These are phyloP conservation scores for Leishmania gerbilli DNA, from an alignment of 208 protist genomes.

Conservation along the genomic window DNA sequence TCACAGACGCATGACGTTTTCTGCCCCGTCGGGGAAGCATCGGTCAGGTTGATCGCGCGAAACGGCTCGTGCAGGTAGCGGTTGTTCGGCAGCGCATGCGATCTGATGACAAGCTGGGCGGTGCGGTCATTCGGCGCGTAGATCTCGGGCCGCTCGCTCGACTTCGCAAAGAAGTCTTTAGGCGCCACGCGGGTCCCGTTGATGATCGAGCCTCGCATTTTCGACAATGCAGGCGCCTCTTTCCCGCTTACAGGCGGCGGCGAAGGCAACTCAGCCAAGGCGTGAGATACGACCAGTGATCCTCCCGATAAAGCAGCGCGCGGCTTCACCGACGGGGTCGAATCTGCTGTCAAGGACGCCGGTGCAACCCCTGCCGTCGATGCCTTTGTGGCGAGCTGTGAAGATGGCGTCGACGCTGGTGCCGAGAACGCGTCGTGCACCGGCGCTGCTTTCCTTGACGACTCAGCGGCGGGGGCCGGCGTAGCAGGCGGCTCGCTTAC, in stretches of 20 bases:
- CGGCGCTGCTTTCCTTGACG: not conserved
- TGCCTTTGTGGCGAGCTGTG: not conserved
- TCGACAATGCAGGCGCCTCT: not conserved
- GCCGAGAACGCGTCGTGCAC: not conserved
- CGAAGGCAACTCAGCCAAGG: not conserved
- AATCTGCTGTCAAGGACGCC: not conserved
- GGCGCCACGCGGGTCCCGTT: constrained; percentile 17
- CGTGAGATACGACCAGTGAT: not conserved
- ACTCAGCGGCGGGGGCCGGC: not conserved
- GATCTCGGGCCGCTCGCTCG: constrained; percentile 41
- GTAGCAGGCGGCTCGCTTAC: not conserved
- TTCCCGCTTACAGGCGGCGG: not conserved
- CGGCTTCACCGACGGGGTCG: not conserved
- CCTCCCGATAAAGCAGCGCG: not conserved
- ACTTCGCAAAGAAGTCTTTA: constrained; percentile 30
- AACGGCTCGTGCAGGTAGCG: constrained; percentile 65
- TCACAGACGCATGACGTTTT: constrained; percentile 74
- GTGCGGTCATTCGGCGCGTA: constrained; percentile 37
- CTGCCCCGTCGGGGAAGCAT: constrained; percentile 21
- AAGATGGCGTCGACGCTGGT: not conserved
- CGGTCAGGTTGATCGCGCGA: constrained; percentile 59
- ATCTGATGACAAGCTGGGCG: constrained; percentile 50
- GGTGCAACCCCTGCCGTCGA: not conserved
- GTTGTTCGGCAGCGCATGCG: constrained; percentile 72
- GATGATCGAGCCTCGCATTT: not conserved